A percentile compares a stretch with the other conserved stretches of the same genome.
Conservation (phyloP, 768 basidiomycete species). For the Lactarius tabidus region DNA sequence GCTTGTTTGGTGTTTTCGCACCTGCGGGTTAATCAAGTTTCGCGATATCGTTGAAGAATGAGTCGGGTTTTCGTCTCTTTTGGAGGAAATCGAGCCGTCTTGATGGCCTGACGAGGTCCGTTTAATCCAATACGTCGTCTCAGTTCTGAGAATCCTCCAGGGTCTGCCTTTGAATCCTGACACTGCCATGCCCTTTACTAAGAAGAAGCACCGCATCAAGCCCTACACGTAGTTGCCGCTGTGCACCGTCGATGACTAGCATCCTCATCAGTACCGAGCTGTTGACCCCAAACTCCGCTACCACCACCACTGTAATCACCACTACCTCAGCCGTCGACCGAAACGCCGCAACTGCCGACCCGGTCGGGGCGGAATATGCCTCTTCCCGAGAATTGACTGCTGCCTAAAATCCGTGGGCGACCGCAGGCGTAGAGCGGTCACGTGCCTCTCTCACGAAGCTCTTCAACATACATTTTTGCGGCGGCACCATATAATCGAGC, state of each 20-base stretch:
- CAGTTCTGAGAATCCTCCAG: slow-evolving; percentile 31
- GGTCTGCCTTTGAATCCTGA: slow-evolving; percentile 74
- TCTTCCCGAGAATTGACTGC: slow-evolving; percentile 80
- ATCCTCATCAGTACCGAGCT: background rate
- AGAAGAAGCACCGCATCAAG: slow-evolving; percentile 36
- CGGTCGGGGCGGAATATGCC: slow-evolving; percentile 26
- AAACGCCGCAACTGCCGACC: background rate
- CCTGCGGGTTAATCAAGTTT: slow-evolving; percentile 72
- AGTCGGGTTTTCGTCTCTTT: slow-evolving; percentile 55
- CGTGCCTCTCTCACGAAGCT: slow-evolving; percentile 34
- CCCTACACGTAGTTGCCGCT: slow-evolving; percentile 12
- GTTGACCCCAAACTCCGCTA: background rate
- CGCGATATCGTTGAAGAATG: slow-evolving; percentile 33
- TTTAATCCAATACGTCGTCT: slow-evolving; percentile 12
- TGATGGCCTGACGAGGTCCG: slow-evolving; percentile 32
- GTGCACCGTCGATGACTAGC: slow-evolving; percentile 17
- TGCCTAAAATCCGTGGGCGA: slow-evolving; percentile 89
- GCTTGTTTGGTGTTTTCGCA: slow-evolving; percentile 65
- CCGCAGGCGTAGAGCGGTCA: slow-evolving; percentile 72
- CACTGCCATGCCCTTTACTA: slow-evolving; percentile 61
- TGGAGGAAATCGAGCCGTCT: too few species aligned
- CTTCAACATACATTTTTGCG: slow-evolving; percentile 5
- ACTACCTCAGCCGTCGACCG: slow-evolving; percentile 9
- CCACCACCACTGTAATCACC: background rate
- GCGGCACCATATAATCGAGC: slow-evolving; percentile 11